Percentiles rank a stretch among this genome's conserved stretches.
Conservation (phyloP, 768 basidiomycete species). For the Nidula microcarpa region DNA sequence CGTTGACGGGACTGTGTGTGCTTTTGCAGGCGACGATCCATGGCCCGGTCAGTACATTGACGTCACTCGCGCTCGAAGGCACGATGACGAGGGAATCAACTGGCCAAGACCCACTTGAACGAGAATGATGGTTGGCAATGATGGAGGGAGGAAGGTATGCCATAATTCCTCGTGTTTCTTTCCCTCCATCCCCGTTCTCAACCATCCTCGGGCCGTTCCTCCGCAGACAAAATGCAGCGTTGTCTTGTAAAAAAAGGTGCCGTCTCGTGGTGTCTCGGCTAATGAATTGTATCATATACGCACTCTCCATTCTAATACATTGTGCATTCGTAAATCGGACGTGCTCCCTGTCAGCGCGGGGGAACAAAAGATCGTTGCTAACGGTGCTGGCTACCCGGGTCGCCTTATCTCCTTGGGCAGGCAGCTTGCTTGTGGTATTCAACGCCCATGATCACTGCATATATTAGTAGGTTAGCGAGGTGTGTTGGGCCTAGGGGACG, state of each 20-base stretch:
- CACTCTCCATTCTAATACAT: background rate
- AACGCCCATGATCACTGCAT: background rate
- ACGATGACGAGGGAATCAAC: slow-evolving; percentile 50
- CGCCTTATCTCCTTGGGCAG: background rate
- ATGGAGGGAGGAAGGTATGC: too few relatives aligned
- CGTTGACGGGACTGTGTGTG: slow-evolving; percentile 62
- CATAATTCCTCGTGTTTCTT: too few relatives aligned
- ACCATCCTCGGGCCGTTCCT: too few relatives aligned
- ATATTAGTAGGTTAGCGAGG: background rate
- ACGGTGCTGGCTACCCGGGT: background rate
- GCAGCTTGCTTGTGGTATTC: background rate
- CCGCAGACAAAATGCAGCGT: too few relatives aligned
- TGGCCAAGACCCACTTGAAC: slow-evolving; percentile 71
- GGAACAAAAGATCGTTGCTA: slow-evolving; percentile 13
- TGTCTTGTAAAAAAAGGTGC: background rate
- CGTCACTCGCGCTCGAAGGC: slow-evolving; percentile 56
- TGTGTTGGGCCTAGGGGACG: too few relatives aligned
- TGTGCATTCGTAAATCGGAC: background rate
- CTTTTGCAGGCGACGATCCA: slow-evolving; percentile 53
- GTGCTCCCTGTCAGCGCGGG: slow-evolving; percentile 7
- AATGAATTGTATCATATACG: background rate
- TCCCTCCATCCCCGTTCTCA: too few relatives aligned
- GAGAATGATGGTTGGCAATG: background rate
- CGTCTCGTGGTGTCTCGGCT: background rate
- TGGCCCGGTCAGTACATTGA: slow-evolving; percentile 79